phyloP scores from a whole-genome alignment of 2,329 filamentous ascomycete species.

The Drechslerella coelobrocha region DNA sequence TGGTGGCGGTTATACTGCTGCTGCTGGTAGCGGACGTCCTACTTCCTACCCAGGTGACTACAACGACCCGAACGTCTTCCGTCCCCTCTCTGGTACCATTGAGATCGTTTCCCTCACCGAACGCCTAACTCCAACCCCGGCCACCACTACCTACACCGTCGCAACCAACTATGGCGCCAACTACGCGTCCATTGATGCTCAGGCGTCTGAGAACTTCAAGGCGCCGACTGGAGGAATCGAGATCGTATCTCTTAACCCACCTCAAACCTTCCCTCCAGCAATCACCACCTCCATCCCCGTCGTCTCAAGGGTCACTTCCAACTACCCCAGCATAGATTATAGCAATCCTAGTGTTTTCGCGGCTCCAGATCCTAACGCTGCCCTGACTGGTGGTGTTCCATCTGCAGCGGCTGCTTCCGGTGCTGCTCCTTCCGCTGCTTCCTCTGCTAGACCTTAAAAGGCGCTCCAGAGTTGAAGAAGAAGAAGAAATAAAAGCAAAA shows the following conservation, averaged over 20 bases:
- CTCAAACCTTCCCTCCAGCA: slow-evolving; percentile 36
- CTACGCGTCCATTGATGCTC: slow-evolving; percentile 33
- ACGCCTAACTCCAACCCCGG: slow-evolving; percentile 4
- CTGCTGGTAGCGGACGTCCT: no score
- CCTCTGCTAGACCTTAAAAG: background rate
- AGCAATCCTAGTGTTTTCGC: slow-evolving; percentile 25
- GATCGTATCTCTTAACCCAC: slow-evolving; percentile 32
- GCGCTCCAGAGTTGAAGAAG: background rate
- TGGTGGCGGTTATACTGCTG: no score
- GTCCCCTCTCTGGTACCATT: slow-evolving; percentile 14
- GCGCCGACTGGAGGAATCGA: slow-evolving; percentile 16
- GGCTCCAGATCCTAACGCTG: slow-evolving; percentile 15
- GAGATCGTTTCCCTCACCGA: slow-evolving; percentile 32
- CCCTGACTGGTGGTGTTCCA: slow-evolving; percentile 2
- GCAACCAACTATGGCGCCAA: slow-evolving; percentile 20
- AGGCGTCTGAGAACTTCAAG: slow-evolving; percentile 39
- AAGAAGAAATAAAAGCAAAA: background rate
- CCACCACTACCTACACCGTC: slow-evolving; percentile 29
- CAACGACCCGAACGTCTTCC: slow-evolving; percentile 34
- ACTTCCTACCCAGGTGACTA: slow-evolving; percentile 35
- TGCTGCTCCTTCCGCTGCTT: slow-evolving; percentile 7
- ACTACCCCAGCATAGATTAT: slow-evolving; percentile 46
- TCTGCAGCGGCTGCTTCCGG: slow-evolving; percentile 1
- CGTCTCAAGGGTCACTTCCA: slow-evolving; percentile 19
- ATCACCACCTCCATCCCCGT: slow-evolving; percentile 38